phyloP scores from a whole-genome alignment of 1,284 basidiomycete species.

The Sporisorium exsertum region DNA sequence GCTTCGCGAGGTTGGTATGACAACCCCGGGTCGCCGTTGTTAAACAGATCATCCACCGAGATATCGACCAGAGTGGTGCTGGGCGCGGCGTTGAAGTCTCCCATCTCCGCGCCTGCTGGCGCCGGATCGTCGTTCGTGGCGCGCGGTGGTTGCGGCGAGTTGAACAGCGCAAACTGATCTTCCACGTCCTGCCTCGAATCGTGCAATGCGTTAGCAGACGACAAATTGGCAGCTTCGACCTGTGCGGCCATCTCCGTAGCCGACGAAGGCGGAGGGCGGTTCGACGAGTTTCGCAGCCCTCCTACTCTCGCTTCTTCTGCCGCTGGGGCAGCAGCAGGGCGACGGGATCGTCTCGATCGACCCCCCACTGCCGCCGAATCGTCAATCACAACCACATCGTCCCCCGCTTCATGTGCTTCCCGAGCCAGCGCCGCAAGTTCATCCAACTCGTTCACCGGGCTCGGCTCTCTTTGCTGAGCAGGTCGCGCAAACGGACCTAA shows the following conservation, averaged over 20 bases:
- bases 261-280: constrained; percentile 11
- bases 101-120: background rate
- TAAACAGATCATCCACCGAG: background rate
- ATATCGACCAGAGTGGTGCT: background rate
- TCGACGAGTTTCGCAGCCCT: constrained; percentile 7
- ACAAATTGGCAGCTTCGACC: constrained; percentile 23
- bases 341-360: background rate
- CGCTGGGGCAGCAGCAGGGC: background rate
- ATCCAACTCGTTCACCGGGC: constrained; percentile 25
- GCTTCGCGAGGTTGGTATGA: background rate
- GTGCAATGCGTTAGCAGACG: constrained; percentile 13
- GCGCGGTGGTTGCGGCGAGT: background rate
- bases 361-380: background rate
- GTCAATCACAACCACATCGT: background rate
- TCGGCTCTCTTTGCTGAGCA: background rate
- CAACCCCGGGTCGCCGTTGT: background rate
- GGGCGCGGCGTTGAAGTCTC: background rate
- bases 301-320: background rate
- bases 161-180: constrained; percentile 31
- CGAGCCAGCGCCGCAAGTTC: constrained; percentile 35
- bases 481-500: constrained; percentile 22
- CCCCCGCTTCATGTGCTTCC: constrained; percentile 40
- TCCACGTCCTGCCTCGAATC: constrained; percentile 29
- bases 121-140: no score
- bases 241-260: constrained; percentile 9